Conservation (phyloP, 768 basidiomycete genomes). For the Hortiboletus campestris region DNA sequence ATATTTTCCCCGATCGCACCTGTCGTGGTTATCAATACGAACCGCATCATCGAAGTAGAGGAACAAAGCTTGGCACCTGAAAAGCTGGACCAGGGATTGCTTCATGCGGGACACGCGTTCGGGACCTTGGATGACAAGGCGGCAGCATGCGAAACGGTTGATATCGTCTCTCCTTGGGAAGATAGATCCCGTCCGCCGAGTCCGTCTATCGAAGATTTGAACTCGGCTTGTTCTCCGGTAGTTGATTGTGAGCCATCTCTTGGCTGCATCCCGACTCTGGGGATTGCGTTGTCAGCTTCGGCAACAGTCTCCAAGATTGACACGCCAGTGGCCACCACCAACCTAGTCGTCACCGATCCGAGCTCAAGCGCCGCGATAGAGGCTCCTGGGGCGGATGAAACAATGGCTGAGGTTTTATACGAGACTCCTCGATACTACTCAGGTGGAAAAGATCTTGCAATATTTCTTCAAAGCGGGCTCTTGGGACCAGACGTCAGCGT, state of each 20-base stretch:
- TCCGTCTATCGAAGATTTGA: background rate
- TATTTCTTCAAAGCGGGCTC: background rate
- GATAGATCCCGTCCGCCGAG: background rate
- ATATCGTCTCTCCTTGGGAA: background rate
- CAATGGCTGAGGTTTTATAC: background rate
- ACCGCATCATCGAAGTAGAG: background rate
- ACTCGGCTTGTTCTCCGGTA: background rate
- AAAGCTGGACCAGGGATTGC: background rate
- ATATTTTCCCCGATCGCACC: background rate
- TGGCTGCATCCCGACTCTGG: background rate
- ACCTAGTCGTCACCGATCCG: background rate
- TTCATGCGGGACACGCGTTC: background rate
- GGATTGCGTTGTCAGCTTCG: background rate
- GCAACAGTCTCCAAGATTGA: background rate
- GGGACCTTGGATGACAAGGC: background rate
- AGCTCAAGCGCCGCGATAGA: background rate
- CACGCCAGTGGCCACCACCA: background rate
- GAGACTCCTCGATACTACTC: background rate
- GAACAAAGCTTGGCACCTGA: background rate
- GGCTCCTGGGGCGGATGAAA: background rate
- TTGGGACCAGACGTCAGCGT: background rate
- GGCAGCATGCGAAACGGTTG: background rate
- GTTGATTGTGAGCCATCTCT: background rate
- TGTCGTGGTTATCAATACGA: conserved; percentile 2
- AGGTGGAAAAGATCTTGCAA: background rate